Evolutionary conservation across 1,284 basidiomycete species (phyloP).

Genomic region (Cronartium ribicola): DNA sequence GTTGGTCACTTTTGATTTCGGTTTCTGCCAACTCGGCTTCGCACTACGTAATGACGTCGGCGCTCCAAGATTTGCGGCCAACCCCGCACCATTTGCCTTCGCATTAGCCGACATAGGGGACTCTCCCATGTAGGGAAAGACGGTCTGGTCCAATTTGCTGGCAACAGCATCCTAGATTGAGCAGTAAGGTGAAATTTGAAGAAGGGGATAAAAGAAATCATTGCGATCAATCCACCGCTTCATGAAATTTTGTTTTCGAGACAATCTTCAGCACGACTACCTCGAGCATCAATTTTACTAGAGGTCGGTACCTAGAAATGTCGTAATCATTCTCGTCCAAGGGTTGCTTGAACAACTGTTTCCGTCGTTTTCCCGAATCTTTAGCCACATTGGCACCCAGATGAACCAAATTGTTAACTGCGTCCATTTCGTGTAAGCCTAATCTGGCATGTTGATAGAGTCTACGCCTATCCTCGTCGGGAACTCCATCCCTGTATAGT

Average conservation of each 20-base stretch:
- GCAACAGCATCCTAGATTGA: conserved; percentile 64
- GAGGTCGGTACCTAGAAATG: conserved; percentile 85
- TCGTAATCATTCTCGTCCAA: conserved; percentile 83
- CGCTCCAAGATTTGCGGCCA: conserved; percentile 49
- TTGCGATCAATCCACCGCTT: background rate
- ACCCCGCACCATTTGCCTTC: conserved; percentile 56
- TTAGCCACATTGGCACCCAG: conserved; percentile 80
- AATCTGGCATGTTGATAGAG: conserved; percentile 95
- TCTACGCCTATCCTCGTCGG: conserved; percentile 89
- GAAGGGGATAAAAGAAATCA: background rate
- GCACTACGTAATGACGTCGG: conserved; percentile 53
- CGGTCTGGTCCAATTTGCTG: conserved; percentile 68
- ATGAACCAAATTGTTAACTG: conserved; percentile 78
- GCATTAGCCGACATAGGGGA: conserved; percentile 61
- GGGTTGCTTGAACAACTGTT: conserved; percentile 59
- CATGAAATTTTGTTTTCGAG: background rate
- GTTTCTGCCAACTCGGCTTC: conserved; percentile 37
- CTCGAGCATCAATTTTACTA: conserved; percentile 76
- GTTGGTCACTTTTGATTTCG: conserved; percentile 22
- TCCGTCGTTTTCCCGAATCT: conserved; percentile 53
- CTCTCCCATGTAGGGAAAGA: conserved; percentile 90
- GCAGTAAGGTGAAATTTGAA: background rate
- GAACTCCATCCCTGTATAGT: conserved; percentile 90
- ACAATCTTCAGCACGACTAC: conserved; percentile 3
- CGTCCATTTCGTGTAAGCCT: conserved; percentile 83